Evolutionary conservation across 2,329 filamentous ascomycete species (phyloP).

Genomic region (Colletotrichum falcatum): DNA sequence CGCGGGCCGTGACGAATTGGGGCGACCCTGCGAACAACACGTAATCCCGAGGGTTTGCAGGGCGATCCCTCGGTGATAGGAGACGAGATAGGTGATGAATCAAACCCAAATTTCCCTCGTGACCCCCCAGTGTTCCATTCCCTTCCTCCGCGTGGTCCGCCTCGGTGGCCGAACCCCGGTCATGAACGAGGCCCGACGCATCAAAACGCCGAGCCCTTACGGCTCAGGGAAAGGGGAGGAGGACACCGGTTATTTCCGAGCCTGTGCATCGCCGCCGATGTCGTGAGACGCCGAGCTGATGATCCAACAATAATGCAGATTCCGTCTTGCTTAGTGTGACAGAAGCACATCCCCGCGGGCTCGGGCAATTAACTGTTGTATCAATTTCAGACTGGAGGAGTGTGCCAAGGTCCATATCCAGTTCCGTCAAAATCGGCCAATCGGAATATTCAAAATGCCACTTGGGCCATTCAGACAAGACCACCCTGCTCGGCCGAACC

Average conservation of each 20-base stretch:
- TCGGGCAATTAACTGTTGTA: background rate
- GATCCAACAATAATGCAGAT: background rate
- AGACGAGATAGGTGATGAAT: conserved; percentile 10
- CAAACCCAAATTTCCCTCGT: conserved; percentile 4
- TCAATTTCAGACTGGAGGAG: background rate
- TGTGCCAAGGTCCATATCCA: conserved; percentile 4
- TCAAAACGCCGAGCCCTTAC: conserved; percentile 17
- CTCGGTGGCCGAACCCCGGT: conserved; percentile 23
- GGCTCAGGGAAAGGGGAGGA: background rate
- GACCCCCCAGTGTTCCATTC: background rate
- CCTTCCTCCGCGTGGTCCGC: conserved; percentile 5
- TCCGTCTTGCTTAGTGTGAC: conserved; percentile 3
- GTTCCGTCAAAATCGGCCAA: conserved; percentile 8
- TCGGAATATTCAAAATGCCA: conserved; percentile 18
- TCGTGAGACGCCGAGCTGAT: background rate
- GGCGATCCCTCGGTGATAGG: conserved; percentile 34
- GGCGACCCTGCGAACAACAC: conserved; percentile 10
- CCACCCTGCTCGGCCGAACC: conserved; percentile 19
- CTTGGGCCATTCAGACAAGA: background rate
- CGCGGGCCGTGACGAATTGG: conserved; percentile 29
- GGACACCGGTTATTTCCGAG: background rate
- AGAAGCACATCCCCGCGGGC: background rate
- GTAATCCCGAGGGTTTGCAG: conserved; percentile 32
- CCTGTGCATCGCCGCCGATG: background rate
- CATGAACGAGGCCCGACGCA: conserved; percentile 19